Evolutionary conservation across 768 basidiomycete species (phyloP), one percentile per base, ranked within the genome.

Genomic region (Russula lepida): DNA sequence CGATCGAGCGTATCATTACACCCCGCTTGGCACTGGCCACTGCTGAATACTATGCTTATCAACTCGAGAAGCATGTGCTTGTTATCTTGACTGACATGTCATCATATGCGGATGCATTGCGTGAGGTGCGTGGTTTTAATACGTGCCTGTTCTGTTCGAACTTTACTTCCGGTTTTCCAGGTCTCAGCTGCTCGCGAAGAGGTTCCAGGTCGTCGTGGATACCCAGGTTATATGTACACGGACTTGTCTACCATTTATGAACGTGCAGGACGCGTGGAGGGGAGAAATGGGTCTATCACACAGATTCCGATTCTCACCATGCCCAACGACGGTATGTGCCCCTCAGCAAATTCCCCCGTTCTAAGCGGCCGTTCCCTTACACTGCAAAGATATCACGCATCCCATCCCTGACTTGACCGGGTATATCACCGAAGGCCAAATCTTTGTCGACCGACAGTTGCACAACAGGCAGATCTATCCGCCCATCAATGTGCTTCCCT

Each of bases 21-120:
- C 97, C 97, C 32, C 95, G 97, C 72, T 81, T 99, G 62, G 97
- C 97, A 35, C 79, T 99, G 68, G 98, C 97, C 27, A 98, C 97
- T 8, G 97, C 97, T 58, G 97, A 99, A 69, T 99, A 98, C 79
- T 98, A 97, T 71, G 97, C 97, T 32, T 99, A 99, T 78, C 95
- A 98, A 73, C 80, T 99, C 60, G 97, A 98, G 80, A 99, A 98
- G 78, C 97, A 99, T 77, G 97, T 99, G 51, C 81, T 99, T 72
- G 97, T 99, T 63, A 98, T 99, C 74, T 78, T 98, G 72, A 99
- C 97, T 48, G 97, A 99, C 73, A 99, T 99, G 97, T 93, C 90
- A 35, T 95, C 93, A 48, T 97, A 98, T 73, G 94, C 94, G 46
- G 94, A 98, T 74, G 94, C 94, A 6, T 77, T 98, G 73, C 92